Base-by-base conservation (phyloP, 2,329 filamentous ascomycete genomes). In the Diaporthe ilicicola region DNA sequence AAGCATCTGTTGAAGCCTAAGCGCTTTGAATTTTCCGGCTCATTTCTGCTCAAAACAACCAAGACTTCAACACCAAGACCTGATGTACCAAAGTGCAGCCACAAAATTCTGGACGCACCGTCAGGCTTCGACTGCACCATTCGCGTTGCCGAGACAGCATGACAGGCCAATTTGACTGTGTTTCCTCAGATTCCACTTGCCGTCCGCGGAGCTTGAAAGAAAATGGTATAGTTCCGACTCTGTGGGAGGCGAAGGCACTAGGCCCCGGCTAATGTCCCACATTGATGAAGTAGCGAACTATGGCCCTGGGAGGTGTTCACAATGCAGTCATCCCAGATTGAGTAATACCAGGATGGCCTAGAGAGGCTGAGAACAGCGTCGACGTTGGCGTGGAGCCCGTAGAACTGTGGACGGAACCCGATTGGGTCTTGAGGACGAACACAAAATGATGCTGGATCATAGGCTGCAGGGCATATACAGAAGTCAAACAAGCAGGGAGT, bases 151-250 rank as follows among this genome's bases (percentile, higher is more conserved):
- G 39, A 61, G 9, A 48, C 56, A 34, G 56, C 56, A 62, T 62
- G 42, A 62, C 24, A 24, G 22, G 27, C 27, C 56, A 62, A 48
- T 62, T 62, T 62, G 17, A 6, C 42, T 10, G 56, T 19, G 19
- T 3, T 27, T 34, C 42, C 29, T 29, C 17, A 32, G 34, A 62
- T 48, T 42, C 56, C 42, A 48, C 59, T 62, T 62, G 34, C 59
- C 59, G 59, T 4, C 42, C 42, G 42, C n/a, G 27, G 42, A 62
- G 59, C 59, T 46, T 62, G 42, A 24, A 42, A 15, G 59, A 34
- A 62, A 62, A 32, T 42, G 59, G 59, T 42, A 48, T 62, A 62
- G 59, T 62, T 48, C 59, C 29, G 59, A 48, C 27, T 5, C 29
- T 22, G 42, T 62, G 44, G 59, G 42, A 34, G 13, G 56, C n/a